phyloP scores from a whole-genome alignment of 2,329 filamentous ascomycete species.

The Hypomyces rosellus region DNA sequence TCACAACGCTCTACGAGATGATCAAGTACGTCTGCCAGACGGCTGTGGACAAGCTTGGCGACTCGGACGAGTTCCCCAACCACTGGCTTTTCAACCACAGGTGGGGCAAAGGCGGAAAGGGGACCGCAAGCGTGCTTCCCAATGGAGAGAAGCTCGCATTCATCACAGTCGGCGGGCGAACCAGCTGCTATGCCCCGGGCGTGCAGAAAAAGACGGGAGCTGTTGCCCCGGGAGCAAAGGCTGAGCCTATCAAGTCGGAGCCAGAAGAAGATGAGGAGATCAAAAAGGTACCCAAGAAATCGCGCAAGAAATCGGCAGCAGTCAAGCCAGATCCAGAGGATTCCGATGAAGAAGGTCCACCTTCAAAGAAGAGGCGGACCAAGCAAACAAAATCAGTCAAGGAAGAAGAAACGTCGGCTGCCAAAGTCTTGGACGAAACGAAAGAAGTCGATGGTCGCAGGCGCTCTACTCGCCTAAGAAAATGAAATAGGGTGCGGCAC shows the following conservation, averaged over 20 bases:
- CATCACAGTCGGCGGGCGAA: constrained; percentile 83
- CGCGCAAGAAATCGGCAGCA: constrained; percentile 19
- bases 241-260: constrained; percentile 31
- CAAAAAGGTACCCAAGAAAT: constrained; percentile 17
- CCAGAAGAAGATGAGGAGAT: constrained; percentile 18
- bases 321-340: constrained; percentile 19
- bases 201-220: constrained; percentile 72
- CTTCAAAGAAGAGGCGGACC: constrained; percentile 22
- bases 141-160: constrained; percentile 81
- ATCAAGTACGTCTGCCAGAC: constrained; percentile 75
- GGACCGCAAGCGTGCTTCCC: constrained; percentile 59
- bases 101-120: constrained; percentile 86
- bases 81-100: constrained; percentile 85
- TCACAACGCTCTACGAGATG: constrained; percentile 63
- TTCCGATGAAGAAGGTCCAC: constrained; percentile 20
- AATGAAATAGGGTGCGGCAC: constrained; percentile 3
- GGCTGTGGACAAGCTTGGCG: constrained; percentile 70
- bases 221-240: constrained; percentile 36
- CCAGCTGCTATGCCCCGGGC: constrained; percentile 79
- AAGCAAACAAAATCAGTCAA: constrained; percentile 13
- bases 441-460: constrained; percentile 13
- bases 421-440: constrained; percentile 3
- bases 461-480: constrained; percentile 24
- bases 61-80: constrained; percentile 76
- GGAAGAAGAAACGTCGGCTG: constrained; percentile 13